Evolutionary conservation across 2,329 filamentous ascomycete genomes (phyloP), one percentile per base, ranked within the genome.

Genomic region (Sphaerulina populicola): DNA sequence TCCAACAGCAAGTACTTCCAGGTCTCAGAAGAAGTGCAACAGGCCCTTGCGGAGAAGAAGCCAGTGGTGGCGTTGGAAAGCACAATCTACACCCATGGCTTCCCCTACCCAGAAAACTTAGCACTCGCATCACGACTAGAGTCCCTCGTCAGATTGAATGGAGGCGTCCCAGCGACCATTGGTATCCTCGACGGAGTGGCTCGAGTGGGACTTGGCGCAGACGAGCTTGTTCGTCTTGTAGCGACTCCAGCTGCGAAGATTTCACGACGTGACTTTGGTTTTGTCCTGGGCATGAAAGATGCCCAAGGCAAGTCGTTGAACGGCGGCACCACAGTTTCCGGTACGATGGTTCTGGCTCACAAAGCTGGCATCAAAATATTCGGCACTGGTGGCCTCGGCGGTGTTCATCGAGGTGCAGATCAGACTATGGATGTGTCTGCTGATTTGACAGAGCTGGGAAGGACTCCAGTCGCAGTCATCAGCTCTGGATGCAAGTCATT

Each of bases 401-500:
- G 93, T 53, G 93, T 98, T 21, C 93, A 98, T 69, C 82, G 90
- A 40, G 90, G 88, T 48, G 93, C 83, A 43, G 85, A 96, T 67
- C 78, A 78, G 59, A 86, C 85, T 6, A 85, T 97, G 82, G 93
- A 98, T 66, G 81, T 98, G 56, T 97, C 91, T 54, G 91, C 93
- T 37, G 93, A 98, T 70, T 76, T 98, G 54, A 96, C 88, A 3
- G 93, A 97, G 74, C 79, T 98, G 45, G 90, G 93, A 12, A 79
- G 89, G 52, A 96, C 90, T 6, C 81, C 87, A 9, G 84, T 98
- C 47, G 85, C 90, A 23, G 90, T 98, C 2, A 76, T 98, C 47
- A 86, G 85, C 68, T 88, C 86, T 58, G 93, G 93, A 11, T 94
- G 88, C 72, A 98, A 98, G 72, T 93, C 91, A 56, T 97, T 98